Evolutionary conservation across 495 filamentous ascomycete genomes (phyloP).

Genomic region (Penicillium bialowiezense): DNA sequence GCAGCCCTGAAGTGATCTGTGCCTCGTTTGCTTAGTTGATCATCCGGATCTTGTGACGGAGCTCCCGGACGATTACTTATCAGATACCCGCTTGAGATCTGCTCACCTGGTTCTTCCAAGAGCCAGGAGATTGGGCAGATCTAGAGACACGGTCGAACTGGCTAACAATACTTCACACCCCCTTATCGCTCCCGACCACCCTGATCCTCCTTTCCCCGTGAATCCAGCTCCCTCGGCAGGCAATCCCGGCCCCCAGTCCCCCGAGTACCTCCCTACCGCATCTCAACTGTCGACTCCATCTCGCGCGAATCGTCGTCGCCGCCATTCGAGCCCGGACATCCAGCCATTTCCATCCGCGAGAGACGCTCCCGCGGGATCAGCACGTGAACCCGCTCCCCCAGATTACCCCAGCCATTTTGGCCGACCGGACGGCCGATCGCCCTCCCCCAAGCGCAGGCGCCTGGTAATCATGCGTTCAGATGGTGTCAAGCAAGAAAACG

Average conservation of each 20-base stretch:
- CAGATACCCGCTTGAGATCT: slow-evolving; percentile 30
- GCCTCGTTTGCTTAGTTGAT: too few species aligned
- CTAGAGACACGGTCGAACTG: slow-evolving; percentile 57
- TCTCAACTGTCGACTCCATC: slow-evolving; percentile 9
- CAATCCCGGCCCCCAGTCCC: slow-evolving; percentile 16
- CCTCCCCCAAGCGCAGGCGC: slow-evolving; percentile 60
- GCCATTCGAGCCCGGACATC: slow-evolving; percentile 27
- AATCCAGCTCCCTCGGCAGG: slow-evolving; percentile 20
- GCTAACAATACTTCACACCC: slow-evolving; percentile 52
- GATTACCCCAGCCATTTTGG: slow-evolving; percentile 19
- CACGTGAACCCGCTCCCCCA: slow-evolving; percentile 28
- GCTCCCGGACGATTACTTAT: slow-evolving; percentile 9
- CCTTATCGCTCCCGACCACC: slow-evolving; percentile 60
- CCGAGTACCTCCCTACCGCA: slow-evolving; percentile 6
- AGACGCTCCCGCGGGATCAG: slow-evolving; percentile 19
- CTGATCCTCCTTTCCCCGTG: slow-evolving; percentile 43
- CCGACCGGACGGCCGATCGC: slow-evolving; percentile 38
- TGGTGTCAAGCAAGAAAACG: slow-evolving; percentile 46
- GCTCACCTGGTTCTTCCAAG: slow-evolving; percentile 51
- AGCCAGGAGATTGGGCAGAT: slow-evolving; percentile 49
- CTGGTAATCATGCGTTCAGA: slow-evolving; percentile 62
- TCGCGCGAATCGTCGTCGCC: slow-evolving; percentile 25
- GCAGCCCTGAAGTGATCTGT: too few species aligned
- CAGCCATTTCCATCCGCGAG: slow-evolving; percentile 12
- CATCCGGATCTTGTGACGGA: slow-evolving; percentile 4